Evolutionary conservation across 1,284 basidiomycete species (phyloP), one percentile per base, ranked within the genome.

Genomic region (Sanghuangporus weigelae): DNA sequence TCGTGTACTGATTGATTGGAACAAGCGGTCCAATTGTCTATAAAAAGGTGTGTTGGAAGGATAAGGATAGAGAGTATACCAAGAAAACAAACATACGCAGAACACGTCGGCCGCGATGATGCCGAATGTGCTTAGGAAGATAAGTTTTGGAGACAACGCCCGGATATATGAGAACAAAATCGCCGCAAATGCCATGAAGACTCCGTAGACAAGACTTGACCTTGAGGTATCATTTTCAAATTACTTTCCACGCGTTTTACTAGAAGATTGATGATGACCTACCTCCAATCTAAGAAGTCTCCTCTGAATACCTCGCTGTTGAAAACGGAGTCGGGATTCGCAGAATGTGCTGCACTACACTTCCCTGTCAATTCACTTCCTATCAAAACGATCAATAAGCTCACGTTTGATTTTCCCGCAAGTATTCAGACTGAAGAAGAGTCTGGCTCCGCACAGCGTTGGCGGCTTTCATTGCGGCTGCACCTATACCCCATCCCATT

Each of bases 401-500:
- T 60, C 57, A 82, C 80, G 76, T 79, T 63, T 78, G 72, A 56
- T 78, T 76, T 11, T 79, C 81, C 26, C 74, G 70, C 63, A 83
- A 77, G 19, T 85, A 71, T n/a, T 81, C 78, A 8, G 73, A n/a
- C 10, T 69, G 14, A 2, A 89, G 73, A 7, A 89, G 71, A 0
- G 78, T 72, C 60, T 83, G 77, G 69, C 79, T 78, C 39, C 90
- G 77, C 0, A 81, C 85, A 14, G 79, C 74, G 1, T 85, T 71
- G 0, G 81, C 84, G 1, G 87, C 82, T 2, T 83, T 85, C 87
- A 91, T 92, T 0, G 83, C 86, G 1, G 88, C 88, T 46, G 77
- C 79, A 3, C 87, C 86, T 78, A 88, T 84, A 0, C 84, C 91
- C 91, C 92, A 93, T 7, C 90, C 91, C 3, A 90, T 56, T 1